These are phyloP conservation scores for Metschnikowia chrysomelidarum DNA, from an alignment of 805 yeast genomes.

Conservation along the genomic window DNA sequence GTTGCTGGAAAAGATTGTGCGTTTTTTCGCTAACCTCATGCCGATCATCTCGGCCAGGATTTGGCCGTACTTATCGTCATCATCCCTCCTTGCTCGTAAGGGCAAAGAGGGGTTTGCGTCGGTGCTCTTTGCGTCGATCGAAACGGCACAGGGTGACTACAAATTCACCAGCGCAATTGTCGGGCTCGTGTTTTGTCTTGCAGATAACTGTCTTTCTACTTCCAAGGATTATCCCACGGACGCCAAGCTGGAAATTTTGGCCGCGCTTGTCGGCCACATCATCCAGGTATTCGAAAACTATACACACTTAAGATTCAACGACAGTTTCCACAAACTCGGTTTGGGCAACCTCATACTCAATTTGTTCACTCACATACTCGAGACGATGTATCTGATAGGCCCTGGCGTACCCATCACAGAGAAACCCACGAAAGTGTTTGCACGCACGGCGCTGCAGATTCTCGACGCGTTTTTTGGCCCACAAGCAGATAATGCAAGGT, in stretches of 20 bases:
- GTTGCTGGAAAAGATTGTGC: conserved; percentile 44
- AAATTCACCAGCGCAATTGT: conserved; percentile 60
- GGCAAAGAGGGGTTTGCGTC: conserved; percentile 63
- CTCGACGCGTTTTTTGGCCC: conserved; percentile 55
- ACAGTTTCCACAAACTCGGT: conserved; percentile 55
- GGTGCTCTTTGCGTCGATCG: conserved; percentile 66
- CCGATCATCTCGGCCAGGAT: conserved; percentile 59
- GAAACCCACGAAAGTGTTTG: conserved; percentile 47
- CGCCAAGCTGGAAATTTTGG: conserved; percentile 52
- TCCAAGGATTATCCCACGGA: conserved; percentile 31
- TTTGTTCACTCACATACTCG: conserved; percentile 54
- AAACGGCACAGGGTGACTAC: conserved; percentile 66
- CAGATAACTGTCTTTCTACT: conserved; percentile 46
- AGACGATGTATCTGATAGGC: conserved; percentile 55
- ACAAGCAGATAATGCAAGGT: conserved; percentile 48
- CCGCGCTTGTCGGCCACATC: conserved; percentile 52
- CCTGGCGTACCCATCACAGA: conserved; percentile 31
- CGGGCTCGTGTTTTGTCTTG: conserved; percentile 52
- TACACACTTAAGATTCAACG: conserved; percentile 62
- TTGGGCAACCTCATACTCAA: conserved; percentile 56
- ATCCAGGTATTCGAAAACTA: conserved; percentile 75
- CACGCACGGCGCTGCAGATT: conserved; percentile 50
- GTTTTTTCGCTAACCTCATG: conserved; percentile 49
- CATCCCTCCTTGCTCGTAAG: conserved; percentile 59
- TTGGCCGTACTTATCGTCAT: conserved; percentile 74